Conservation (phyloP, 2,329 filamentous ascomycete species). For the Diaporthe citrichinensis region DNA sequence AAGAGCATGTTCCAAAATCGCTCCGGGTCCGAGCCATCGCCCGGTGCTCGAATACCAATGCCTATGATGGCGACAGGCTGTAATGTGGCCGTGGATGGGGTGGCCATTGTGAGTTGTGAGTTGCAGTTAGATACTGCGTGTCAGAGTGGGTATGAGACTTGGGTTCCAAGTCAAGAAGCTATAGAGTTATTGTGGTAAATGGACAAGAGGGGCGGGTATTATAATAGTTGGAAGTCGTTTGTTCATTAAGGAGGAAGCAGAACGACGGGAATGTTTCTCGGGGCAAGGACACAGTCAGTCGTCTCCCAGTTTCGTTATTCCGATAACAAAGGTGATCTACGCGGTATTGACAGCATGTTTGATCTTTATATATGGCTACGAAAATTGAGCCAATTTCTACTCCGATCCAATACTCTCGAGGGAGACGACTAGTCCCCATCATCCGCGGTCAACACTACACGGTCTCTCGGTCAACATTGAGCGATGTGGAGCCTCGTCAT, state of each 20-base stretch:
- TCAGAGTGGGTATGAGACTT: neutral
- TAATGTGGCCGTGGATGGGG: neutral
- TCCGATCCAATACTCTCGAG: neutral
- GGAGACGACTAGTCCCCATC: neutral
- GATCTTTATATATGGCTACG: neutral
- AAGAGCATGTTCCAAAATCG: slow-evolving; percentile 24
- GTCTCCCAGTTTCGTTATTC: neutral
- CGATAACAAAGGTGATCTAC: fast-evolving
- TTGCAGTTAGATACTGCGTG: neutral
- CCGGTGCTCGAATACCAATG: slow-evolving; percentile 36
- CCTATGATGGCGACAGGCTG: slow-evolving; percentile 42
- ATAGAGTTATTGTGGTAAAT: neutral
- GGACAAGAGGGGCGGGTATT: neutral
- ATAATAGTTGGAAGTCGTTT: neutral
- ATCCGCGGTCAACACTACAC: neutral
- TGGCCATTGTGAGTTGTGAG: neutral
- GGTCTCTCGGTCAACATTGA: no score
- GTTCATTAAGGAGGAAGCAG: neutral
- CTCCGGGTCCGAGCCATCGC: slow-evolving; percentile 35
- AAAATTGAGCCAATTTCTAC: neutral
- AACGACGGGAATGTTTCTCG: neutral
- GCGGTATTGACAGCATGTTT: neutral
- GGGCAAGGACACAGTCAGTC: neutral
- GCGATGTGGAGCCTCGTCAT: no score
- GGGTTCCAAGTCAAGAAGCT: neutral